A percentile compares a stretch with the other conserved stretches of the same genome.
Evolutionary conservation across 176 grass and related monocot species (phyloP).

Genomic region (Juncus effusus): DNA sequence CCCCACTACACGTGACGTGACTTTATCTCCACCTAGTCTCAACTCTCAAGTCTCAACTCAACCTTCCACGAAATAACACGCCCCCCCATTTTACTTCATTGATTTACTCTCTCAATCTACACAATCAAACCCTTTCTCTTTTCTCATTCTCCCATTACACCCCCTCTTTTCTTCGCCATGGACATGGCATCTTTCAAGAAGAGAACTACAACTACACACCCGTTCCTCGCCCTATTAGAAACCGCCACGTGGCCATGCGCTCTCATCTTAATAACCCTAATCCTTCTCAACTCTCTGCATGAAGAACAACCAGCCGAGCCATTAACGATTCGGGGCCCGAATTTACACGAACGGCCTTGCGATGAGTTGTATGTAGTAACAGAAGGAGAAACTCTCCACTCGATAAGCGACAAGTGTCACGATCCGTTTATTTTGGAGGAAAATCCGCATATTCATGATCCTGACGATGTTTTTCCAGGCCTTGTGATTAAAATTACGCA

Average conservation of each 20-base stretch:
- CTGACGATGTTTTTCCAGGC: conserved; percentile 31
- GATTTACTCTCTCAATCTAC: neutral
- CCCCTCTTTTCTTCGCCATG: neutral
- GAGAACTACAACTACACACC: neutral
- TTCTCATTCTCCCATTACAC: neutral
- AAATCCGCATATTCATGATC: conserved; percentile 35
- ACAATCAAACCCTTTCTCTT: neutral
- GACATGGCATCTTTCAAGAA: neutral
- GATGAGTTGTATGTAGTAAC: conserved; percentile 32
- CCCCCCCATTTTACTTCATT: neutral
- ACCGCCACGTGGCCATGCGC: conserved; percentile 28
- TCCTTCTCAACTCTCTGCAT: conserved; percentile 28
- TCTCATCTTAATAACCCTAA: conserved; percentile 10
- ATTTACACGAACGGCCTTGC: conserved; percentile 16
- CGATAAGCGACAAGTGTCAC: conserved; percentile 33
- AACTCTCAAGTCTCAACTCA: too few relatives aligned
- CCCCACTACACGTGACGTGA: too few relatives aligned
- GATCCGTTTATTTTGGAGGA: conserved; percentile 30
- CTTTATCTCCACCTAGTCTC: too few relatives aligned
- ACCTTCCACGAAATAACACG: neutral
- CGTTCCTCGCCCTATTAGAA: neutral
- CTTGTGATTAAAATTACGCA: conserved; percentile 32
- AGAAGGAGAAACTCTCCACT: conserved; percentile 28
- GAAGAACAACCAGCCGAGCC: neutral
- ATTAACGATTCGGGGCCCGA: neutral